Evolutionary conservation across 805 yeast genomes (phyloP).

Genomic region (Pichia rugopelliculosa): DNA sequence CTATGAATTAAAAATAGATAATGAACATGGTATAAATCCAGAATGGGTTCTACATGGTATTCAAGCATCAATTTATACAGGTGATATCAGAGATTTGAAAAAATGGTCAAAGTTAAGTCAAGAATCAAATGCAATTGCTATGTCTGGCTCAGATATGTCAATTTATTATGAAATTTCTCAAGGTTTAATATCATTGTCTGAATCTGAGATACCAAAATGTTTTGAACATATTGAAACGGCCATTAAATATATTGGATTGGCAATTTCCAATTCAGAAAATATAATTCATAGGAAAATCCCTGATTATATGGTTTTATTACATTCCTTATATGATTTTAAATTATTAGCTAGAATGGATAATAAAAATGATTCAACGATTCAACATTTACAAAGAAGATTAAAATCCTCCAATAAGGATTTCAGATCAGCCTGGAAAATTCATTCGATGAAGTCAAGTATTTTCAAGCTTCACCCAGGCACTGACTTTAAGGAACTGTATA

Average conservation of each 20-base stretch:
- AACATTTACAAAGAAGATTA: constrained; percentile 17
- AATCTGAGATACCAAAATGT: constrained; percentile 29
- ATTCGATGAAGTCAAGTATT: constrained; percentile 36
- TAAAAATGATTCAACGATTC: constrained; percentile 12
- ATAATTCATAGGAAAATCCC: constrained; percentile 46
- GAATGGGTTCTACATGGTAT: constrained; percentile 65
- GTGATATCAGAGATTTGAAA: constrained; percentile 41
- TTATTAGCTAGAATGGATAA: constrained; percentile 24
- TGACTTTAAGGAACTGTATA: constrained; percentile 28
- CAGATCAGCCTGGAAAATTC: constrained; percentile 38
- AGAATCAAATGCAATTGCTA: constrained; percentile 21
- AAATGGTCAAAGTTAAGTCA: constrained; percentile 57
- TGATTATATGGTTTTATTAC: constrained; percentile 44
- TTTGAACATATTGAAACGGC: constrained; percentile 40
- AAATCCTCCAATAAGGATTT: constrained; percentile 30
- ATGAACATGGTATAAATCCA: constrained; percentile 21
- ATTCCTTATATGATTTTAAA: constrained; percentile 54
- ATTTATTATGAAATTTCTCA: constrained; percentile 60
- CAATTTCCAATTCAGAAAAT: constrained; percentile 42
- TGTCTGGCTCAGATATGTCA: constrained; percentile 47
- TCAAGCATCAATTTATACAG: constrained; percentile 65
- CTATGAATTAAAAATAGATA: constrained; percentile 15
- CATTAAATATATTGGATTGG: constrained; percentile 51
- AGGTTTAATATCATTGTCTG: constrained; percentile 41
- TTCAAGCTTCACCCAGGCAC: constrained; percentile 21